phyloP scores from a whole-genome alignment of 345 rosid species.

The Euphorbia tirucalli region DNA sequence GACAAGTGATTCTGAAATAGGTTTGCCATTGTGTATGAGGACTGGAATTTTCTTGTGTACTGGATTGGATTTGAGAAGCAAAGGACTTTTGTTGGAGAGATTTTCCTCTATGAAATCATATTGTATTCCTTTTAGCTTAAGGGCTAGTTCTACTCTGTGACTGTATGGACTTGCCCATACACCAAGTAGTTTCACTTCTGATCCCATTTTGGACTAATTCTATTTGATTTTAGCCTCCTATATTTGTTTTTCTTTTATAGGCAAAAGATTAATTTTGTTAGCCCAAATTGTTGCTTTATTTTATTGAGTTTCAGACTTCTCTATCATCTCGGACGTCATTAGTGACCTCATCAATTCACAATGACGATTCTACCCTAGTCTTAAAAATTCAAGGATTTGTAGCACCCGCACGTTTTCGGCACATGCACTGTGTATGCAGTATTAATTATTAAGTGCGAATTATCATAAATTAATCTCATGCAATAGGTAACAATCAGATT shows the following conservation, averaged over 20 bases:
- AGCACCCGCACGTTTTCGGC: too few relatives aligned
- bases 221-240: too few relatives aligned
- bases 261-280: too few relatives aligned
- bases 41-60: slow-evolving; percentile 13
- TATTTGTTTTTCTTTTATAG: too few relatives aligned
- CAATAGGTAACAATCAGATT: too few relatives aligned
- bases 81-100: slow-evolving; percentile 16
- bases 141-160: slow-evolving; percentile 11
- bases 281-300: too few relatives aligned
- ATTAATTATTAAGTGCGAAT: too few relatives aligned
- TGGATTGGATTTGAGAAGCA: slow-evolving; percentile 13
- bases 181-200: slow-evolving; percentile 18
- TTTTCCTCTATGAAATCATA: slow-evolving; percentile 14
- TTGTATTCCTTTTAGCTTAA: slow-evolving; percentile 12
- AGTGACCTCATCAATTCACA: not conserved
- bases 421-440: too few relatives aligned
- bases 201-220: not conserved
- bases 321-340: not conserved
- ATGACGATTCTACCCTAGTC: too few relatives aligned
- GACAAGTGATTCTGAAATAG: slow-evolving; percentile 18
- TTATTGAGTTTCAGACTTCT: not conserved
- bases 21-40: too few relatives aligned
- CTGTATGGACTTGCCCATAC: slow-evolving; percentile 9
- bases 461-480: too few relatives aligned
- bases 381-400: too few relatives aligned